A percentile compares a stretch with the other conserved stretches of the same genome.
Evolutionary conservation across 2,329 filamentous ascomycete genomes (phyloP).

Genomic region (Exserohilum turcica): DNA sequence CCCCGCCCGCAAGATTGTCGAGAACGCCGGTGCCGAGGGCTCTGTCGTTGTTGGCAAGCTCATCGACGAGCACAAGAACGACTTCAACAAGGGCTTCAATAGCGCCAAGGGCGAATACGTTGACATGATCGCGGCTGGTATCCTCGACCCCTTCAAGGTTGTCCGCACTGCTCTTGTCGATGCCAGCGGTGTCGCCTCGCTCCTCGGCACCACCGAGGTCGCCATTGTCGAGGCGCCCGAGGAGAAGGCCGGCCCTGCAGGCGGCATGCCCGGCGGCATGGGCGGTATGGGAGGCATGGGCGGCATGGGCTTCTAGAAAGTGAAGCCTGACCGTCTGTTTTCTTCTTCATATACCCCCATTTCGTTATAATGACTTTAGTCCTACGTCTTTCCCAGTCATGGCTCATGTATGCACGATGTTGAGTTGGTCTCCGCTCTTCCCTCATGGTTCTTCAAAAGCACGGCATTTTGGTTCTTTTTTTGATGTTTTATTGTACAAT

Average conservation of each 20-base stretch:
- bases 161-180: conserved; percentile 95
- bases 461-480: conserved; percentile 40
- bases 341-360: conserved; percentile 37
- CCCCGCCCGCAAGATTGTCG: conserved; percentile 91
- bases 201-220: conserved; percentile 97
- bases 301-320: conserved; percentile 65
- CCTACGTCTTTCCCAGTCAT: conserved; percentile 38
- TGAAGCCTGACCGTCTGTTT: conserved; percentile 26
- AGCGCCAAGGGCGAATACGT: conserved; percentile 97
- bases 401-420: conserved; percentile 42
- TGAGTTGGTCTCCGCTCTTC: conserved; percentile 48
- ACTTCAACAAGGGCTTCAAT: conserved; percentile 99
- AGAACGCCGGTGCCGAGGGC: conserved; percentile 96
- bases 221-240: conserved; percentile 95
- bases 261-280: conserved; percentile 65
- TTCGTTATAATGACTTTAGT: conserved; percentile 44
- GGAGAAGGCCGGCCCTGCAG: conserved; percentile 70
- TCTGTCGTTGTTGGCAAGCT: conserved; percentile 98
- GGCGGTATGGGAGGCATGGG: conserved; percentile 54
- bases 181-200: conserved; percentile 92
- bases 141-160: conserved; percentile 99
- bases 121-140: conserved; percentile 96
- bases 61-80: conserved; percentile 83
- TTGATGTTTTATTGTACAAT: conserved; percentile 42
- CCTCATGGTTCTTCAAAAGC: conserved; percentile 46